Conservation (phyloP, 371 early-diverging fungal genomes). For the Amoeboradix gromovi region DNA sequence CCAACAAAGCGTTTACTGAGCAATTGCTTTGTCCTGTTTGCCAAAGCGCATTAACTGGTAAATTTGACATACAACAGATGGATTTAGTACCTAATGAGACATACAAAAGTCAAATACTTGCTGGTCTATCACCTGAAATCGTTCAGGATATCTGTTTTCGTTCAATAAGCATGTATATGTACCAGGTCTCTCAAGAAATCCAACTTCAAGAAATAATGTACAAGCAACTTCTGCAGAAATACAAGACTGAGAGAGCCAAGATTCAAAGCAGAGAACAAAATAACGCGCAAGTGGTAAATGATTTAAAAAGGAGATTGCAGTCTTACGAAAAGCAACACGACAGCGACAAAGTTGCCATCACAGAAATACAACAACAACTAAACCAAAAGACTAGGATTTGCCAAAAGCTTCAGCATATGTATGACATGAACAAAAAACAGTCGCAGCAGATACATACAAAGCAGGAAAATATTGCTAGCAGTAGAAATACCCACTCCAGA, state of each 20-base stretch:
- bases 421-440: neutral
- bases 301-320: neutral
- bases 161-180: neutral
- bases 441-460: neutral
- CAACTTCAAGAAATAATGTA: neutral
- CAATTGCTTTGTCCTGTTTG: conserved; percentile 1
- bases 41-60: neutral
- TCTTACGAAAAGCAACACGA: neutral
- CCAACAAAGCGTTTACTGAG: neutral
- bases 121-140: conserved; percentile 1
- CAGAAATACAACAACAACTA: neutral
- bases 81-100: conserved; percentile 2
- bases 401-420: neutral
- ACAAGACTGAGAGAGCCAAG: neutral
- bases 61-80: neutral
- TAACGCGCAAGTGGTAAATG: neutral
- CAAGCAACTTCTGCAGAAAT: neutral
- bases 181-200: neutral
- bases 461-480: neutral
- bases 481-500: too few relatives aligned
- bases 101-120: conserved; percentile 1
- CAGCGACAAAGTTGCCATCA: neutral
- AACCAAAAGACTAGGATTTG: neutral
- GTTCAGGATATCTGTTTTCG: conserved; percentile 2
- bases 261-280: neutral